Base-by-base conservation (phyloP, 1,139 yeast genomes). In the Sugiyamaella sp. region DNA sequence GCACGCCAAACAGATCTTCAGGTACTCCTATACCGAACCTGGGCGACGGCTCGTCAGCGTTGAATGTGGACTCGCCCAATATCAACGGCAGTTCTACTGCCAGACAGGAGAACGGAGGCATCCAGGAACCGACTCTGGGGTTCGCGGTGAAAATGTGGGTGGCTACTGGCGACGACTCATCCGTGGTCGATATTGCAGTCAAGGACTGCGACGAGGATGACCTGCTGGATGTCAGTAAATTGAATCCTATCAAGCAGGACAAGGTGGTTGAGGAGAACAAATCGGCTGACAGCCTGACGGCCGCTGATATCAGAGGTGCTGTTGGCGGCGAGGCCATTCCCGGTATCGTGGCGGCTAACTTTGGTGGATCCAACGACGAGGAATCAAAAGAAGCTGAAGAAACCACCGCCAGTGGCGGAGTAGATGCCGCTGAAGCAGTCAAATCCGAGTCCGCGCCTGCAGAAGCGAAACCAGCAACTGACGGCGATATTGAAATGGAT, bases 281-380 rank as follows among this genome's bases (percentile, higher is more conserved):
- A 24, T 27, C 49, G 1, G 57, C 51, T 9, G 67, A 69, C 22
- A 80, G 78, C 1, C 67, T 81, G 49, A 73, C 81, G 2, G 81
- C 77, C 50, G 82, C 79, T 9, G 86, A 81, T 61, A 82, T 82
- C 43, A 76, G 85, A 63, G 85, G 85, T 21, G 87, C 87, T 9
- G 86, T 82, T 6, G 85, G 84, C 12, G 78, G 79, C 38, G 84
- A 77, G 47, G 70, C 79, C 1, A 77, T 79, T 54, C 79, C 82
- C 1, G 82, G 83, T 2, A 71, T 79, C 20, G 70, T 57, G 29
- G 49, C 57, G 3, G 39, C 41, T 19, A 25, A 51, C 6, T 44
- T 49, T 25, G 55, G 49, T 33, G 52, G n/a, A 16, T 4, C 45
- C 14, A 47, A 47, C 6, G 25, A 35, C 20, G 47, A 52, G 21